phyloP scores from a whole-genome alignment of 768 basidiomycete species.

The Omphalotus guepiniiformis region DNA sequence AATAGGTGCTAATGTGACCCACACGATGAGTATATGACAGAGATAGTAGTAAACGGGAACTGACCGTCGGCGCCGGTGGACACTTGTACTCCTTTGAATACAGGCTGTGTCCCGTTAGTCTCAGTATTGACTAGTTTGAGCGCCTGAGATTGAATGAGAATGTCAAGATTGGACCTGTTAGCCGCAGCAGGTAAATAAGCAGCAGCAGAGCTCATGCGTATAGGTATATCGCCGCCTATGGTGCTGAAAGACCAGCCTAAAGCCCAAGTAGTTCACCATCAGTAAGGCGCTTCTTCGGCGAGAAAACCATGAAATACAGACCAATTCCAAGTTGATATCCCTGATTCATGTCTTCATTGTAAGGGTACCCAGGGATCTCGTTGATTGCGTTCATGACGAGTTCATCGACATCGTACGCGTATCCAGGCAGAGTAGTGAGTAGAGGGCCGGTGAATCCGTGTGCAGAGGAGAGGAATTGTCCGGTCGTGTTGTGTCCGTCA shows the following conservation, averaged over 20 bases:
- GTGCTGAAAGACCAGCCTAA: constrained; percentile 20
- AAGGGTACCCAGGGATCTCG: constrained; percentile 30
- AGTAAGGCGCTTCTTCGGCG: background rate
- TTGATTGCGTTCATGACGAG: constrained; percentile 27
- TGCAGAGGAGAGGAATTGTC: constrained; percentile 31
- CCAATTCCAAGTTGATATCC: constrained; percentile 31
- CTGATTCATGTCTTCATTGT: constrained; percentile 31
- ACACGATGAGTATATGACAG: no score
- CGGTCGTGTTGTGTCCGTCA: constrained; percentile 32
- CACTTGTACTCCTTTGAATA: background rate
- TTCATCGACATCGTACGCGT: constrained; percentile 24
- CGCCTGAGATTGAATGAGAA: constrained; percentile 6
- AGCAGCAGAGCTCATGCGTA: constrained; percentile 23
- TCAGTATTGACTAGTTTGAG: background rate
- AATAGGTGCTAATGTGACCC: no score
- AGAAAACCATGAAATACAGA: constrained; percentile 11
- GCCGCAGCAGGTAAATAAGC: constrained; percentile 21
- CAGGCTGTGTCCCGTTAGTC: background rate
- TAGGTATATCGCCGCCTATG: no score
- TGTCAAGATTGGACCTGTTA: constrained; percentile 15
- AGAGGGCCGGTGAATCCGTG: constrained; percentile 32
- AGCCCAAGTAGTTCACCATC: background rate
- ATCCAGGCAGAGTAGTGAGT: constrained; percentile 29
- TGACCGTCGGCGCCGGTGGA: background rate
- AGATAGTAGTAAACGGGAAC: no score